Base-by-base conservation (phyloP, 2,329 filamentous ascomycete species). In the Paecilomyces niveus region DNA sequence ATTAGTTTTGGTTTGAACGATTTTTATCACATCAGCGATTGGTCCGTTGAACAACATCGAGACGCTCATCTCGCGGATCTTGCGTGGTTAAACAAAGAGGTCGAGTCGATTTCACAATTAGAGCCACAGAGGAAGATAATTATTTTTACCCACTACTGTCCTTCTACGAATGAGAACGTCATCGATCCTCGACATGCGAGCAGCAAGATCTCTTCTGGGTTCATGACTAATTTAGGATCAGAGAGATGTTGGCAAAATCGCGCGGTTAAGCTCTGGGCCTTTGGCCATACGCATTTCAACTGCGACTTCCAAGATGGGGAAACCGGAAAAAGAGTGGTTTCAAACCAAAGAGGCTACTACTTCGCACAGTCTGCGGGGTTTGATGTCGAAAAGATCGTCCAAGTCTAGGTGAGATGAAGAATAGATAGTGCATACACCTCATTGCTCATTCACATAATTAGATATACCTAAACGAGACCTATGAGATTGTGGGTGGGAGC, bases 281-380 rank as follows among this genome's bases (percentile, higher is more conserved):
- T 79, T 67, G 78, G 79, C 1, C 78, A 81, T 62, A 81, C 78
- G 11, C 79, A 81, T 65, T 79, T 70, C 61, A 78, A 76, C 61
- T 78, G 72, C 63, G 69, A 74, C 55, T 79, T 74, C 56, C 53
- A 60, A 7, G 70, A 74, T 13, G 66, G 66, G 4, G 54, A 57
- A 53, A 67, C 62, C 5, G 66, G 66, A 13, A 76, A 72, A 49
- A 65, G 71, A 52, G 66, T 78, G 9, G 49, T 78, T 33, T 68
- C 72, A 51, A 78, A 80, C 57, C 74, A 78, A 64, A 69, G 70
- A 57, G 74, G 75, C 5, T 75, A 76, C 63, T 75, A 73, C 56
- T 78, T 76, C 63, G 61, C 68, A 1, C 74, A 76, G 59, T 65
- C 74, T 1, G 54, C 62, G 6, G 72, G 65, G 1, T 79, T 73